Conservation (phyloP, 768 basidiomycete species). For the Mrakia hoshinonis region DNA sequence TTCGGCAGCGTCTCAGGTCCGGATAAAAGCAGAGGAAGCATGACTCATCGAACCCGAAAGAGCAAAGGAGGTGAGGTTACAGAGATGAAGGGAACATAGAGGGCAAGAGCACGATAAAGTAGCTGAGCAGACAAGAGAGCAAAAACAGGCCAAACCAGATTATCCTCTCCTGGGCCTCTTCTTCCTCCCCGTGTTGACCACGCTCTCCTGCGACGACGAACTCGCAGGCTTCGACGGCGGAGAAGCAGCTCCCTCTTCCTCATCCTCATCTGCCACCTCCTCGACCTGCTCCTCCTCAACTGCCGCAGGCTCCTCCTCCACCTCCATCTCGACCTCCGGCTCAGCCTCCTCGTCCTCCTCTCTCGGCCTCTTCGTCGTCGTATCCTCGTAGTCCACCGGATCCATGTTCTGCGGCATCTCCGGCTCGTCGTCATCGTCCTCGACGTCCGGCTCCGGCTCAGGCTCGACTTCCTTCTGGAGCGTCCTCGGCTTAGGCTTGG, state of each 20-base stretch:
- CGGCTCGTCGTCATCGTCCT: slow-evolving; percentile 31
- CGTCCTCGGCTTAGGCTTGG: slow-evolving; percentile 31
- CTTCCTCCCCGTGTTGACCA: neutral
- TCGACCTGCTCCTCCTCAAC: neutral
- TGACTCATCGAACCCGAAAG: too few species aligned
- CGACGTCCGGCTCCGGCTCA: slow-evolving; percentile 23
- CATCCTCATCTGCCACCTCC: neutral
- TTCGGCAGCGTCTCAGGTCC: too few species aligned
- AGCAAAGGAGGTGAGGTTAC: too few species aligned
- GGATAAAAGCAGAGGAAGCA: too few species aligned
- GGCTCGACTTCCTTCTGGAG: slow-evolving; percentile 24
- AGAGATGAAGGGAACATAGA: too few species aligned
- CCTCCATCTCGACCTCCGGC: neutral
- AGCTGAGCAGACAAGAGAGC: neutral
- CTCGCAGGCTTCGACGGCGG: neutral
- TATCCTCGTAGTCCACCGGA: neutral
- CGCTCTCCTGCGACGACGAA: neutral
- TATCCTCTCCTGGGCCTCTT: neutral
- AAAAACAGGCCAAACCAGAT: neutral
- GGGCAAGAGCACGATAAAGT: neutral
- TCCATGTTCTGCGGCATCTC: neutral
- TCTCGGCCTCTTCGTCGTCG: neutral
- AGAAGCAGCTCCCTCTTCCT: neutral
- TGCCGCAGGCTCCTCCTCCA: neutral
- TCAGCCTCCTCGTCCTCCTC: neutral